Evolutionary conservation across 2,329 filamentous ascomycete genomes (phyloP).

Genomic region (Fusarium ramigenum): DNA sequence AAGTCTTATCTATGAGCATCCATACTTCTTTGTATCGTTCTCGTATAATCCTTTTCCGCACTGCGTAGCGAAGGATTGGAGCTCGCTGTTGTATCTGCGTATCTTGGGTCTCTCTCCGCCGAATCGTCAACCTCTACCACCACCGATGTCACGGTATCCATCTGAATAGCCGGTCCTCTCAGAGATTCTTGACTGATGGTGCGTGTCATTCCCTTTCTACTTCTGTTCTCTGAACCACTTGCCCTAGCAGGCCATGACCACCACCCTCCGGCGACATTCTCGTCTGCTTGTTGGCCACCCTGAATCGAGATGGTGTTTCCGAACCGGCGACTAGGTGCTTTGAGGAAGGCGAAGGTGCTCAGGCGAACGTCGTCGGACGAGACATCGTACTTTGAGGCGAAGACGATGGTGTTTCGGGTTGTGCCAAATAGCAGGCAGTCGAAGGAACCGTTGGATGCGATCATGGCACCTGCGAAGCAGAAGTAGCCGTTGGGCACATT

Average conservation of each 20-base stretch:
- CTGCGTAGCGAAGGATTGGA: conserved; percentile 42
- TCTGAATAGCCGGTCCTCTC: conserved; percentile 53
- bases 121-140: conserved; percentile 51
- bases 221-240: conserved; percentile 4
- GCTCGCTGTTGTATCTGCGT: conserved; percentile 36
- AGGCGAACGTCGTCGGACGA: conserved; percentile 59
- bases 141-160: conserved; percentile 55
- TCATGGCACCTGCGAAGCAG: conserved; percentile 67
- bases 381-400: conserved; percentile 49
- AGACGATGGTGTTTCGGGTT: conserved; percentile 63
- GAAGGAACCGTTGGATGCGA: conserved; percentile 64
- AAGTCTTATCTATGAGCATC: conserved; percentile 2
- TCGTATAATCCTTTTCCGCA: conserved; percentile 39
- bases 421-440: conserved; percentile 64
- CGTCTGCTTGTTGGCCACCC: conserved; percentile 38
- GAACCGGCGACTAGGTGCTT: conserved; percentile 51
- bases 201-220: conserved; percentile 19
- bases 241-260: conserved; percentile 40
- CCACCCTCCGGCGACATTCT: conserved; percentile 38
- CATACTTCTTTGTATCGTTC: conserved; percentile 1
- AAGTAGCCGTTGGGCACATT: conserved; percentile 63
- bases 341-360: conserved; percentile 61
- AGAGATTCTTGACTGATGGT: conserved; percentile 47
- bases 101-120: conserved; percentile 40
- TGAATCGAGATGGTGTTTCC: conserved; percentile 55